Base-by-base conservation (phyloP, 768 basidiomycete genomes). In the Pleurotus eryngii region DNA sequence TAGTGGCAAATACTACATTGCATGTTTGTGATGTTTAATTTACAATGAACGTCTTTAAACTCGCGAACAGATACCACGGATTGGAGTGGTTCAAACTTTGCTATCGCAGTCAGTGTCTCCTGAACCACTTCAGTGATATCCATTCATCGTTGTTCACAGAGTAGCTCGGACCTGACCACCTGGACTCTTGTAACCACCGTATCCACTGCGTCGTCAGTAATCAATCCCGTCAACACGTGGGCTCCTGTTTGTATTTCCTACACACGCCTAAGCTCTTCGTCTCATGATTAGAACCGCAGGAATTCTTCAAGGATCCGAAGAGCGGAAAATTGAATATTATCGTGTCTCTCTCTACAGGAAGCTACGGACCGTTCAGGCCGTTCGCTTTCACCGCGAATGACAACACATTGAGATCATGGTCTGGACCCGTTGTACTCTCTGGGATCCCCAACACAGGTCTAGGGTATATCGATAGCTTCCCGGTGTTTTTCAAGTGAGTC, bases 381-480 rank as follows among this genome's bases (percentile, higher is more conserved):
- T 72, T 72, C 57, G 70, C 63, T 8, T 73, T 67, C 61, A 72
- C 70, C 2, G 70, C 72, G 27, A 65, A 55, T 2, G 70, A 73
- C 54, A 63, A 64, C 15, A 65, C 69, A 14, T 49, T 73, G 46
- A 73, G 49, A 26, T 63, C 56, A 11, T 73, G 70, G 70, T 61
- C 56, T 50, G 69, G 67, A 15, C 70, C 72, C 8, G 65, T 65
- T 27, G 70, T 70, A n/a, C 61, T 72, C 47, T 71, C 70, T 9
- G 72, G 72, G 2, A 72, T 73, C 42, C 71, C 70, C 6, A 73
- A 72, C 50, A 64, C 67, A 15, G 70, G 72, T 4, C 62, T 72
- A 14, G 70, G 72, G 18, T 72, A 72, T 46, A 72, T 73, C 42
- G 70, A 73, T 57, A 73, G 66, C 2, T 73, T 73, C 68, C 72